Conservation (phyloP, 2,329 filamentous ascomycete genomes). For the Coniochaeta prunicola region DNA sequence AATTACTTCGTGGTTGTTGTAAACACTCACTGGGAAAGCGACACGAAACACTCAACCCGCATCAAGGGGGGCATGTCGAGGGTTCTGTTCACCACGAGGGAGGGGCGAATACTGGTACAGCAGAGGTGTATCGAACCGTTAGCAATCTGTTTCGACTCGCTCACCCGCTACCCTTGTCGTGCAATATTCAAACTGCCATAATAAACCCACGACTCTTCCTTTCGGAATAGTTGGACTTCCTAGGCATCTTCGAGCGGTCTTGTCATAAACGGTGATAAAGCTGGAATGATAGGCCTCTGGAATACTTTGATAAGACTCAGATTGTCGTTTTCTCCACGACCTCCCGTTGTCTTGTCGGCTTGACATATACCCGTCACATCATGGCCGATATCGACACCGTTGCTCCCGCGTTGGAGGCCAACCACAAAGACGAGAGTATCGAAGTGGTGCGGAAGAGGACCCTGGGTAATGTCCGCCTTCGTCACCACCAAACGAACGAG, state of each 20-base stretch:
- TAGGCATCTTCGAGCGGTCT: not conserved
- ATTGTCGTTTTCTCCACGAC: not conserved
- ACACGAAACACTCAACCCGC: not conserved
- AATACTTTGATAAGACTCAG: not conserved
- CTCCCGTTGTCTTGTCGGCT: not conserved
- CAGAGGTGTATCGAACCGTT: not conserved
- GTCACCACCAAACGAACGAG: conserved; percentile 33
- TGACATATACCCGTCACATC: not conserved
- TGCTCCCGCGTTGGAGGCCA: conserved; percentile 8
- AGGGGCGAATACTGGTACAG: not conserved
- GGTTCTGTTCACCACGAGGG: not conserved
- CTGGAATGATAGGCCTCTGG: not conserved
- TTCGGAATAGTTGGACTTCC: not conserved
- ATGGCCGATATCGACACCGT: conserved; percentile 10
- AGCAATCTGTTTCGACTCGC: not conserved
- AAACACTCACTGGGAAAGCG: not conserved
- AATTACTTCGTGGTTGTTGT: not conserved
- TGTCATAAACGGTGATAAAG: not conserved
- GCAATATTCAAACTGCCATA: not conserved
- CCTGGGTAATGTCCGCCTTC: conserved; percentile 33
- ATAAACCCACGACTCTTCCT: not conserved
- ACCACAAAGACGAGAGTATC: conserved; percentile 8
- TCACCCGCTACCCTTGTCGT: not conserved
- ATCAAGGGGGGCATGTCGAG: not conserved
- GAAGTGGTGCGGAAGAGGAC: conserved; percentile 16